A percentile compares a stretch with the other conserved stretches of the same genome.
Conservation (phyloP, 768 basidiomycete species). For the Russula brevipes region DNA sequence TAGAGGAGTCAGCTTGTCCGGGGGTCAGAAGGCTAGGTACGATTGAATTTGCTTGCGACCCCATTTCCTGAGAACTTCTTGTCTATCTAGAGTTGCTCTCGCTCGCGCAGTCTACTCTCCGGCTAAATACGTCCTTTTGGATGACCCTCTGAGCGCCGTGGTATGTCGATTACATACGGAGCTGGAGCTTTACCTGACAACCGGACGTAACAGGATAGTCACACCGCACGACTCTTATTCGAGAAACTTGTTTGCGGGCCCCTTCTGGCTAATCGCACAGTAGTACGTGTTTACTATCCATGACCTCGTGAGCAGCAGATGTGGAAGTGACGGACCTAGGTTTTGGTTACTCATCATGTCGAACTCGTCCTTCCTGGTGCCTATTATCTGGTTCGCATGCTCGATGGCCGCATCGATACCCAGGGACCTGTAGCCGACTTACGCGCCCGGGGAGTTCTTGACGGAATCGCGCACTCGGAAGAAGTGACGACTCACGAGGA, state of each 20-base stretch:
- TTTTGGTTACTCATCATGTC: slow-evolving; percentile 79
- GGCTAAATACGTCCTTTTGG: slow-evolving; percentile 53
- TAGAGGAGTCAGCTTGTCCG: slow-evolving; percentile 70
- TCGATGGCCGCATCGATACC: slow-evolving; percentile 75
- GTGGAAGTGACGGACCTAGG: slow-evolving; percentile 31
- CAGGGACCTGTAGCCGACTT: slow-evolving; percentile 67
- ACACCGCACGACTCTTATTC: slow-evolving; percentile 58
- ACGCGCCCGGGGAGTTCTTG: slow-evolving; percentile 53
- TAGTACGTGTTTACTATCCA: slow-evolving; percentile 37
- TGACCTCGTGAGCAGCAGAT: neutral
- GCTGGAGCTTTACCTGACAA: neutral
- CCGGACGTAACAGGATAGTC: slow-evolving; percentile 48
- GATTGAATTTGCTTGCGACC: slow-evolving; percentile 4
- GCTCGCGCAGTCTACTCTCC: slow-evolving; percentile 76
- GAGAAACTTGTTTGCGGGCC: slow-evolving; percentile 63
- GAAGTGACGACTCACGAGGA: slow-evolving; percentile 47
- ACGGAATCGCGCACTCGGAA: slow-evolving; percentile 52
- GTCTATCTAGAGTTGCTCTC: slow-evolving; percentile 67
- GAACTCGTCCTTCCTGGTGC: slow-evolving; percentile 74
- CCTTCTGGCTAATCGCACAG: slow-evolving; percentile 61
- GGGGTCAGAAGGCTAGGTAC: slow-evolving; percentile 77
- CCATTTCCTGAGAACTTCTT: neutral
- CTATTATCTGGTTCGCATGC: slow-evolving; percentile 68
- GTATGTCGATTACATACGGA: slow-evolving; percentile 40
- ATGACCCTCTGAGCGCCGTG: slow-evolving; percentile 79